Evolutionary conservation across 805 yeast genomes (phyloP).

Genomic region (Saturnispora sanitii): DNA sequence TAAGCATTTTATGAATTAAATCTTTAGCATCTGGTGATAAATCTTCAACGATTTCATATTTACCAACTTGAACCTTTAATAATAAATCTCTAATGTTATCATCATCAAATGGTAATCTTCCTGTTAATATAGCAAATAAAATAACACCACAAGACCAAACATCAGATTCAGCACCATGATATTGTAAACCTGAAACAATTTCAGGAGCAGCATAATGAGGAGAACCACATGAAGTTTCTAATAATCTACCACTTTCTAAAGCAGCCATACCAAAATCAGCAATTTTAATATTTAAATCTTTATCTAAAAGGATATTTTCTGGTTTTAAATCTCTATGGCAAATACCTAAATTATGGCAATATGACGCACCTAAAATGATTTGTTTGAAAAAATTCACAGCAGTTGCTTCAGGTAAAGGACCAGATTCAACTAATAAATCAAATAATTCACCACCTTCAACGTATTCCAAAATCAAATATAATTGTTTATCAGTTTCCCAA

Average conservation of each 20-base stretch:
- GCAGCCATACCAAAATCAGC: constrained; percentile 99
- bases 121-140: constrained; percentile 84
- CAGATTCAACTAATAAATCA: constrained; percentile 81
- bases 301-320: constrained; percentile 69
- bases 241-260: constrained; percentile 62
- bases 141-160: constrained; percentile 98
- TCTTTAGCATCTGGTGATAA: constrained; percentile 81
- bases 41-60: constrained; percentile 71
- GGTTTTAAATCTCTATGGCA: constrained; percentile 77
- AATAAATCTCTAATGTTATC: constrained; percentile 83
- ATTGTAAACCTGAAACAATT: constrained; percentile 87
- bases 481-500: constrained; percentile 77
- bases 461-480: constrained; percentile 84
- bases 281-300: constrained; percentile 79
- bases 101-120: constrained; percentile 94
- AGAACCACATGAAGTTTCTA: constrained; percentile 95
- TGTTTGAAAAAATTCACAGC: constrained; percentile 83
- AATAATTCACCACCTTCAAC: constrained; percentile 97
- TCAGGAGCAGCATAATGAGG: constrained; percentile 99
- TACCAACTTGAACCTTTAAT: constrained; percentile 85
- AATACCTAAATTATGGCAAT: constrained; percentile 57
- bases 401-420: constrained; percentile 79
- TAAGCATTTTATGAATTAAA: constrained; percentile 68
- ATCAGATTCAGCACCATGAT: constrained; percentile 95
- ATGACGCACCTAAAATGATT: constrained; percentile 53